Base-by-base conservation (phyloP, 208 protist species). In the Leishmania gerbilli region DNA sequence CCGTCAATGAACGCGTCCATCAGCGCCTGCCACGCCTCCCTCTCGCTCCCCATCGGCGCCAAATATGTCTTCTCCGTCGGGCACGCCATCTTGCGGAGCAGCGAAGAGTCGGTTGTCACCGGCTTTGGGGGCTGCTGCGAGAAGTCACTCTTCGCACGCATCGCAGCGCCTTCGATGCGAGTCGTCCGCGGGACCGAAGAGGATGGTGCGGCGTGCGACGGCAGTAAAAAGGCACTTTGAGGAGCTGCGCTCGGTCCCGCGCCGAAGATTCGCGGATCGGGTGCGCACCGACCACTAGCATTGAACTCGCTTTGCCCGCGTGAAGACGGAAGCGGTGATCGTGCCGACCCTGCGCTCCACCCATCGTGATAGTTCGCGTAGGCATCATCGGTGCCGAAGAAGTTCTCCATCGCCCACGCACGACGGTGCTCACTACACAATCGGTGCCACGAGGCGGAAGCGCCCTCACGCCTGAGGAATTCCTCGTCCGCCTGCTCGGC, bases 1-100 rank as follows among this genome's bases (percentile, higher is more conserved):
- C 81, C 76, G 31, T 84, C 81, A 34, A 84, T 84, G 51, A 81
- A 84, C 47, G 64, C 71, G 76, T 84, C 81, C 71, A 84, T 84
- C 76, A 81, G 49, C 71, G 40, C 37, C 68, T 81, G 76, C 81
- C 81, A 80, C 58, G 71, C 81, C 34, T 84, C 60, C 49, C 71
- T 77, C 81, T 84, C 81, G 42, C 81, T 84, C 11, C 76, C 71
- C 19, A 64, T n/a, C 3, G 81, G 81, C 0, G 76, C 67, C 11
- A 49, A 62, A 56, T 84, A 84, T 11, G 76, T 81, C 62, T 80
- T 74, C 76, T 84, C 81, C 17, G 76, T 74, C 19, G 81, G 76
- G 45, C 45, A 78, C 17, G 76, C 42, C 31, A 84, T 47, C 40
- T 42, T 31, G 58, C 5, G 37, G 55, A 55, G 13, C 24, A 58